These are phyloP conservation scores for Diplodia intermedia DNA, from an alignment of 2,329 filamentous ascomycete genomes.

Conservation along the genomic window DNA sequence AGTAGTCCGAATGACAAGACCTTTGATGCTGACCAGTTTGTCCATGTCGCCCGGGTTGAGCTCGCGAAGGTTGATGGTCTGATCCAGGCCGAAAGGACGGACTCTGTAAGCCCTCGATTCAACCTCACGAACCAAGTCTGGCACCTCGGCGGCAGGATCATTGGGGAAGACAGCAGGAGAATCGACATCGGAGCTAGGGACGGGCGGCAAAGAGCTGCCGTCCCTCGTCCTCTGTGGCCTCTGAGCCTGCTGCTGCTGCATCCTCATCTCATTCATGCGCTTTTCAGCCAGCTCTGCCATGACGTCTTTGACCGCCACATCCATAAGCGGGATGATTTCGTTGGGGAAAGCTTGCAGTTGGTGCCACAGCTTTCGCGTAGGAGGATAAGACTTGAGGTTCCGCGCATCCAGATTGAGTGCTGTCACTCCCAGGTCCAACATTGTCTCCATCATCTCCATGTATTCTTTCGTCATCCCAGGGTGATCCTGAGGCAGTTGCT, in stretches of 20 bases:
- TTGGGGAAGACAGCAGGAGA: slow-evolving; percentile 44
- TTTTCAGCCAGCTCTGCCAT: slow-evolving; percentile 89
- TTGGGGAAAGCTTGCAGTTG: slow-evolving; percentile 93
- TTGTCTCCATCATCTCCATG: slow-evolving; percentile 82
- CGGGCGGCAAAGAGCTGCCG: slow-evolving; percentile 75
- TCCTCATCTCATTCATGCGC: slow-evolving; percentile 74
- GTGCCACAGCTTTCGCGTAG: slow-evolving; percentile 92
- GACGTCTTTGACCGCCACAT: slow-evolving; percentile 89
- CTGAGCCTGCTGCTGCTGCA: slow-evolving; percentile 59
- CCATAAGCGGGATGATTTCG: slow-evolving; percentile 96
- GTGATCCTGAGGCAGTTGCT: slow-evolving; percentile 70
- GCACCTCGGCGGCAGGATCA: slow-evolving; percentile 56
- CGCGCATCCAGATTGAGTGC: slow-evolving; percentile 86
- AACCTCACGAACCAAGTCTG: slow-evolving; percentile 79
- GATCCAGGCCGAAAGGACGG: slow-evolving; percentile 85
- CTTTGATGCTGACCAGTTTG: slow-evolving; percentile 92
- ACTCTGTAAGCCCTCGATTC: slow-evolving; percentile 82
- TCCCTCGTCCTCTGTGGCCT: slow-evolving; percentile 53
- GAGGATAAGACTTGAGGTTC: slow-evolving; percentile 90
- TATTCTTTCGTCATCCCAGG: slow-evolving; percentile 83
- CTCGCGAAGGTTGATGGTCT: slow-evolving; percentile 88
- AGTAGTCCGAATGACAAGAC: slow-evolving; percentile 92
- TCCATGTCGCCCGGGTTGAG: slow-evolving; percentile 97
- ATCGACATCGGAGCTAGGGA: slow-evolving; percentile 78
- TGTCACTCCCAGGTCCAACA: slow-evolving; percentile 84